Evolutionary conservation across 1,284 basidiomycete species (phyloP).

Genomic region (Ceratobasidium sp.): DNA sequence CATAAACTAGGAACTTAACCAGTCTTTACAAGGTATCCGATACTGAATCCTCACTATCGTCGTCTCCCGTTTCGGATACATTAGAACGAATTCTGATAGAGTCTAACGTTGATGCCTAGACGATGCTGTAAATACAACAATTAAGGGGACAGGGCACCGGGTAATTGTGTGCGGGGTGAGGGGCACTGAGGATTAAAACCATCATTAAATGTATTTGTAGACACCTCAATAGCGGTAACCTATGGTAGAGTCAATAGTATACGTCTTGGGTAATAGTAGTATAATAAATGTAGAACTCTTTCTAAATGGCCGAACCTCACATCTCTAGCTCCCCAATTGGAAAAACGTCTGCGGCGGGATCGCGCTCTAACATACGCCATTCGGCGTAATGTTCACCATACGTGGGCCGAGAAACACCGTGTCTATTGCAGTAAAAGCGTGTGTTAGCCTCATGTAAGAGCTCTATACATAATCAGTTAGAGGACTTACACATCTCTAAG

Average conservation of each 20-base stretch:
- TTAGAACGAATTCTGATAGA: not conserved
- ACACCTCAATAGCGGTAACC: not conserved
- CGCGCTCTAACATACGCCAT: conserved; percentile 26
- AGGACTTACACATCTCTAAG: conserved; percentile 32
- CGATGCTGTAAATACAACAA: not conserved
- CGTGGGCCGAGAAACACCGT: conserved; percentile 25
- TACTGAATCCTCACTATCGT: conserved; percentile 25
- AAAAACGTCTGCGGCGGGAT: conserved; percentile 21
- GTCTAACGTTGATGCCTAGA: not conserved
- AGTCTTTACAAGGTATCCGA: not conserved
- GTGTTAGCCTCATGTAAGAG: not conserved
- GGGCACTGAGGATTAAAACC: not conserved
- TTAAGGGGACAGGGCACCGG: not conserved
- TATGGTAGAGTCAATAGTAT: conserved; percentile 11
- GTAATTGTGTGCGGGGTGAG: not conserved
- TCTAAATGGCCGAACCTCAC: not conserved
- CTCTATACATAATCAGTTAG: not conserved
- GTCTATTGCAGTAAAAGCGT: conserved; percentile 18
- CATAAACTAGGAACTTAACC: not conserved
- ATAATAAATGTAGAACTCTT: not conserved
- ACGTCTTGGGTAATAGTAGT: conserved; percentile 8
- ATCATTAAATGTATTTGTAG: conserved; percentile 24
- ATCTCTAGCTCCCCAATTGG: conserved; percentile 30
- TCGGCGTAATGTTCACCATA: conserved; percentile 30
- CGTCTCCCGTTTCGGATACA: not conserved